Conservation (phyloP, 1,284 basidiomycete species). For the Malassezia psittaci region DNA sequence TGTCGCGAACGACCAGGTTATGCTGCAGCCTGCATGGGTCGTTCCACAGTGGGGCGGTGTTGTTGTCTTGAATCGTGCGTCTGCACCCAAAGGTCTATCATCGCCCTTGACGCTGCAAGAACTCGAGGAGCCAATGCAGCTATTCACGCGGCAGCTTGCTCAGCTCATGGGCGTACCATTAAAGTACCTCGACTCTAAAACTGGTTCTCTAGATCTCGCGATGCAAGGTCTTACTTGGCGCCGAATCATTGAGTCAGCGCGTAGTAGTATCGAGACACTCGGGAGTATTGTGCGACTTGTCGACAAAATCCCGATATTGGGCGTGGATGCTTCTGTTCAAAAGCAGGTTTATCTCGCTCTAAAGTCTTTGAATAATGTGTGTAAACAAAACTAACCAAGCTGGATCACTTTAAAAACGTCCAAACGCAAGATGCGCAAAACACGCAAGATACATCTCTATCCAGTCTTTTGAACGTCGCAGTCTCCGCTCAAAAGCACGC, state of each 20-base stretch:
- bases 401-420: background rate
- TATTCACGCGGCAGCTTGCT: conserved; percentile 66
- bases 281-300: conserved; percentile 31
- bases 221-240: conserved; percentile 20
- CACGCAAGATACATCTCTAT: background rate
- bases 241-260: conserved; percentile 25
- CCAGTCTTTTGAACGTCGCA: conserved; percentile 55
- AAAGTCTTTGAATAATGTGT: conserved; percentile 4
- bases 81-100: background rate
- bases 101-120: conserved; percentile 21
- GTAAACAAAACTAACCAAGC: background rate
- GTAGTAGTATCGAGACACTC: conserved; percentile 28
- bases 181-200: background rate
- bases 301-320: conserved; percentile 33
- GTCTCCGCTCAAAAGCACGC: conserved; percentile 61
- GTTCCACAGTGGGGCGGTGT: conserved; percentile 93
- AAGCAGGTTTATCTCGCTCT: conserved; percentile 18
- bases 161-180: conserved; percentile 61
- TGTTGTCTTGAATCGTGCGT: conserved; percentile 58
- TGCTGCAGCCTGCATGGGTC: conserved; percentile 58
- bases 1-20: conserved; percentile 9
- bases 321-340: conserved; percentile 28
- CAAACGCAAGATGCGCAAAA: background rate
- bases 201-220: background rate
- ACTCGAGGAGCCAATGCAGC: conserved; percentile 58